These are phyloP conservation scores for Gillenia trifoliata DNA, from an alignment of 306 rosid species.

Conservation along the genomic window DNA sequence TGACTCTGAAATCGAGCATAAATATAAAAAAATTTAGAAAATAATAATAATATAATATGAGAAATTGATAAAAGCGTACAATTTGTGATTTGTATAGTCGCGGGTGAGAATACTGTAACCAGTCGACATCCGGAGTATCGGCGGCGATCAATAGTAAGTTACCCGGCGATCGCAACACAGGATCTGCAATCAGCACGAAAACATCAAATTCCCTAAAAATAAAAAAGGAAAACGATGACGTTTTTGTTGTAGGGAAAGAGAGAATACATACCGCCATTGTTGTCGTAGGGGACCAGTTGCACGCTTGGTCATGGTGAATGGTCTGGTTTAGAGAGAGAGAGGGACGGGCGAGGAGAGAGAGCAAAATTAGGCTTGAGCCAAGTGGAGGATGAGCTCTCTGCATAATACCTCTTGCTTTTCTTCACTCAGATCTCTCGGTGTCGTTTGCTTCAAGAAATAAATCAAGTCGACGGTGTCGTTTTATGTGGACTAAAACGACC, in stretches of 20 bases:
- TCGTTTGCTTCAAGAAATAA: conserved; percentile 51
- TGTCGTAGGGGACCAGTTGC: conserved; percentile 99
- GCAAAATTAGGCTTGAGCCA: conserved; percentile 11
- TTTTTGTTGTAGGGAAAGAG: background rate
- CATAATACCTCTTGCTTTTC: background rate
- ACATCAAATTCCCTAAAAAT: background rate
- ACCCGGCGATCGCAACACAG: conserved; percentile 87
- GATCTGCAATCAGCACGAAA: conserved; percentile 44
- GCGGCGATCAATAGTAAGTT: conserved; percentile 88
- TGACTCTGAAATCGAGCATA: background rate
- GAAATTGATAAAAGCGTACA: conserved; percentile 30
- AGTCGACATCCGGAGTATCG: conserved; percentile 89
- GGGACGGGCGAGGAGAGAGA: background rate
- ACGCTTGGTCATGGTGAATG: conserved; percentile 58
- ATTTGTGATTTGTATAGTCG: conserved; percentile 76
- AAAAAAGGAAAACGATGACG: background rate
- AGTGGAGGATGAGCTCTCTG: background rate
- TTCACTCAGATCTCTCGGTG: conserved; percentile 33
- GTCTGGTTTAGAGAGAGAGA: conserved; percentile 2
- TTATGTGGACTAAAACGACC: background rate
- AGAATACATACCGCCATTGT: conserved; percentile 73
- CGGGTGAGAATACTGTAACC: conserved; percentile 95
- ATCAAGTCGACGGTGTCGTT: conserved; percentile 8
- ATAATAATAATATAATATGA: too few species aligned
- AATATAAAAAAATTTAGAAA: background rate